These are phyloP conservation scores for Alternaria burnsii DNA, from an alignment of 2,329 filamentous ascomycete genomes.

Conservation along the genomic window DNA sequence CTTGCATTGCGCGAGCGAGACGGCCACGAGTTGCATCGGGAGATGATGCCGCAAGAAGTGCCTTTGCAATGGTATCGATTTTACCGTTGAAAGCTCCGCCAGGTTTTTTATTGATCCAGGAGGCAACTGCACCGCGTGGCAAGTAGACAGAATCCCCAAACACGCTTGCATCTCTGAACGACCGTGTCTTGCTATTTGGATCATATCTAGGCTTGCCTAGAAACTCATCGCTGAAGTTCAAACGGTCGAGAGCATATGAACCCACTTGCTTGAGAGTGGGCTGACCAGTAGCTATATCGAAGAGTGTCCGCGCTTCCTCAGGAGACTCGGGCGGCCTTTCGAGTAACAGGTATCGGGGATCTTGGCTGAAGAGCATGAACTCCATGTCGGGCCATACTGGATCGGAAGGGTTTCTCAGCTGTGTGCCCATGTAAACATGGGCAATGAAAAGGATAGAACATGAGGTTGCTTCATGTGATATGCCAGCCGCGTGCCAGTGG, in stretches of 20 bases:
- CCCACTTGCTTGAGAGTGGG: background rate
- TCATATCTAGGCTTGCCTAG: background rate
- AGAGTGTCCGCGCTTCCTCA: conserved; percentile 3
- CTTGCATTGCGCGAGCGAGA: background rate
- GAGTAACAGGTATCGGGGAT: conserved; percentile 12
- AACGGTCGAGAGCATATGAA: background rate
- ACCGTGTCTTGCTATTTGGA: background rate
- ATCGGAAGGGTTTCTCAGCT: background rate
- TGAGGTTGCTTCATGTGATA: background rate
- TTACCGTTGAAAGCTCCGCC: background rate
- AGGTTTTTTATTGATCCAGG: background rate
- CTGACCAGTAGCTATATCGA: conserved; percentile 8
- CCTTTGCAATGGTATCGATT: background rate
- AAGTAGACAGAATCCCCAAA: conserved; percentile 10
- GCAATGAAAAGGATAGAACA: background rate
- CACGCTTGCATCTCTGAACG: conserved; percentile 8
- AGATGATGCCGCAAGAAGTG: background rate
- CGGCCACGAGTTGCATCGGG: conserved; percentile 1
- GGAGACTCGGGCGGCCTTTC: conserved; percentile 2
- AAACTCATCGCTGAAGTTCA: background rate
- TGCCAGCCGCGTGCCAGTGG: background rate
- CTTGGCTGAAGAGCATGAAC: conserved; percentile 11
- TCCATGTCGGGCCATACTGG: conserved; percentile 18
- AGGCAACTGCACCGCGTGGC: background rate
- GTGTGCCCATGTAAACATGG: background rate